Evolutionary conservation across 2,329 filamentous ascomycete genomes (phyloP).

Genomic region (Penicillium olsonii): DNA sequence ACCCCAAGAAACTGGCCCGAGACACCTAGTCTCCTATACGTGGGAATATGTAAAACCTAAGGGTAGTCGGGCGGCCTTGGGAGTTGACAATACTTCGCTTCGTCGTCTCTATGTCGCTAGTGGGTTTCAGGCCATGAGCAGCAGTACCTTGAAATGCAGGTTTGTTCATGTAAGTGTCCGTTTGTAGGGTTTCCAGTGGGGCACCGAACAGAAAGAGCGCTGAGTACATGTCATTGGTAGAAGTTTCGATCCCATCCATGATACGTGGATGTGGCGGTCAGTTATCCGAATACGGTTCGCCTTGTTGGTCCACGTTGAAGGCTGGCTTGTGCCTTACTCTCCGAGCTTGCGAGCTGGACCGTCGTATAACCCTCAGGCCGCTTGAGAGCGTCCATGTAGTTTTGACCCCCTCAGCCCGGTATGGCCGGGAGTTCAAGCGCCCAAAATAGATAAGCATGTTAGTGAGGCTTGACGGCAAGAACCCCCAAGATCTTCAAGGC

Average conservation of each 20-base stretch:
- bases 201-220: neutral
- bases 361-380: neutral
- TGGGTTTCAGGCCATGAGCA: too few species aligned
- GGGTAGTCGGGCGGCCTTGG: too few species aligned
- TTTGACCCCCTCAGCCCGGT: neutral
- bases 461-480: neutral
- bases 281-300: neutral
- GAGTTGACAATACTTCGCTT: too few species aligned
- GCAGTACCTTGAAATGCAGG: too few species aligned
- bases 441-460: neutral
- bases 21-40: too few species aligned
- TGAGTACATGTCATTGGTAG: constrained; percentile 1
- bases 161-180: neutral
- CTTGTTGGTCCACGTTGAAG: constrained; percentile 1
- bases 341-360: neutral
- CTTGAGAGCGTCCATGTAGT: too few species aligned
- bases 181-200: neutral
- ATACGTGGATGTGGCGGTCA: neutral
- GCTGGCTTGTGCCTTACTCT: neutral
- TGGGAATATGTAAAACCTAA: too few species aligned
- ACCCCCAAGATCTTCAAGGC: neutral
- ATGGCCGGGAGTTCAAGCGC: neutral
- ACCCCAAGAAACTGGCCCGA: too few species aligned
- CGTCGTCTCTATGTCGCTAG: too few species aligned
- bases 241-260: neutral